Base-by-base conservation (phyloP, 23 red algal species). In the Agarophyton chilense region DNA sequence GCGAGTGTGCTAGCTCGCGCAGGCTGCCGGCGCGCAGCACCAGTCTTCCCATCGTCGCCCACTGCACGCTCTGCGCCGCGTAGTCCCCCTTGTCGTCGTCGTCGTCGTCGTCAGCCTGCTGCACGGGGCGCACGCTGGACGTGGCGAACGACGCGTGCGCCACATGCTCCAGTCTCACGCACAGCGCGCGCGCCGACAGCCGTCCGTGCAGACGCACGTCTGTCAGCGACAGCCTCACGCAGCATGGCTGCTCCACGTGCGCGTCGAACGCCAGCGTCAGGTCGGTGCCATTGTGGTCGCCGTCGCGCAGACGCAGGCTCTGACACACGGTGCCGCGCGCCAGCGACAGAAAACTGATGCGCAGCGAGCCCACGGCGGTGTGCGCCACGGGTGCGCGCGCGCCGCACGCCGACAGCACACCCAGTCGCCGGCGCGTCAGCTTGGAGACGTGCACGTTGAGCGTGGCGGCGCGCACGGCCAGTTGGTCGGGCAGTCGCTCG, bases 321-420 rank as follows among this genome's bases (percentile, higher is more conserved):
- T 85, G 81, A 50, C 81, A 85, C 39, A 85, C 81, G 45, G 81
- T 85, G 46, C 81, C 81, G n/a, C 45, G 29, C 21, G 64, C 81
- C 21, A 85, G 45, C 36, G 81, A 85, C 18, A 85, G 41, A 18
- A 85, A 39, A 40, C 58, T 61, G 24, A 85, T 53, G 38, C 81
- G 81, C 43, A 85, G 61, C n/a, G 81, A 29, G 56, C 81, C 81
- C 35, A 85, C 10, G n/a, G n/a, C n/a, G n/a, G n/a, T n/a, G 21
- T 26, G 81, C 44, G 31, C 19, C 5, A 39, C 64, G n/a, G 41
- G 61, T 7, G 21, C 33, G 25, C 81, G 60, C 5, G 21, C 31
- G 39, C 13, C 17, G 62, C 81, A 85, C 10, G 64, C 32, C 29
- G 64, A 72, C 10, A 72, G 47, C 28, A 25, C 31, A 1, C 60